Percentiles rank a stretch among this genome's conserved stretches.
phyloP scores from a whole-genome alignment of 1,284 basidiomycete genomes.

The Macrocystidia cucumis region DNA sequence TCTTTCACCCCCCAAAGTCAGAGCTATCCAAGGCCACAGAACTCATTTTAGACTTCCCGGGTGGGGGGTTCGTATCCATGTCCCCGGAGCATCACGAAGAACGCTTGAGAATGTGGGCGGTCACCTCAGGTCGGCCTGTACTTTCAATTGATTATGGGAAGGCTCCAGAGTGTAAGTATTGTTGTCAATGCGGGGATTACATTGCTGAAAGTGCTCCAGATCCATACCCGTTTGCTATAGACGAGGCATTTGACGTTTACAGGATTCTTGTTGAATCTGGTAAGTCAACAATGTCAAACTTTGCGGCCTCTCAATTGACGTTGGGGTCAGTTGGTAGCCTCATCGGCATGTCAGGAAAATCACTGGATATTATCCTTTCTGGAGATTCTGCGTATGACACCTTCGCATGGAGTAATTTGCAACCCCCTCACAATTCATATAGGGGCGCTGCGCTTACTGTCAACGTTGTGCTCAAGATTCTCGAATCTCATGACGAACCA shows the following conservation, averaged over 20 bases:
- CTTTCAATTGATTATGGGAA: conserved; percentile 93
- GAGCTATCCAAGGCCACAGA: conserved; percentile 69
- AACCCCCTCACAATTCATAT: conserved; percentile 8
- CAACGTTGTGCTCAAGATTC: conserved; percentile 76
- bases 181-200: neutral
- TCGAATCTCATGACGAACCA: conserved; percentile 65
- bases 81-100: conserved; percentile 94
- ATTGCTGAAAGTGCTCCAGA: conserved; percentile 36
- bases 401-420: conserved; percentile 1
- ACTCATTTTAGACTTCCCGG: conserved; percentile 87
- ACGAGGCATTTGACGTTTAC: conserved; percentile 92
- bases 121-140: conserved; percentile 73
- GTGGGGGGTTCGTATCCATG: conserved; percentile 97
- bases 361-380: conserved; percentile 69
- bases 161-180: conserved; percentile 81
- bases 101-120: conserved; percentile 83
- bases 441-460: conserved; percentile 84
- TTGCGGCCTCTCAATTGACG: no score
- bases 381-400: conserved; percentile 88
- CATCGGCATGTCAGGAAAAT: conserved; percentile 81
- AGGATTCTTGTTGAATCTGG: conserved; percentile 71
- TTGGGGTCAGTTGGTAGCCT: conserved; percentile 47
- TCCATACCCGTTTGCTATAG: conserved; percentile 92
- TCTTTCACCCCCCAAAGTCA: conserved; percentile 68
- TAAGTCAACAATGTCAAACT: conserved; percentile 13